A percentile compares a stretch with the other conserved stretches of the same genome.
Conservation (phyloP, 306 rosid species). For the Canavalia gladiata region DNA sequence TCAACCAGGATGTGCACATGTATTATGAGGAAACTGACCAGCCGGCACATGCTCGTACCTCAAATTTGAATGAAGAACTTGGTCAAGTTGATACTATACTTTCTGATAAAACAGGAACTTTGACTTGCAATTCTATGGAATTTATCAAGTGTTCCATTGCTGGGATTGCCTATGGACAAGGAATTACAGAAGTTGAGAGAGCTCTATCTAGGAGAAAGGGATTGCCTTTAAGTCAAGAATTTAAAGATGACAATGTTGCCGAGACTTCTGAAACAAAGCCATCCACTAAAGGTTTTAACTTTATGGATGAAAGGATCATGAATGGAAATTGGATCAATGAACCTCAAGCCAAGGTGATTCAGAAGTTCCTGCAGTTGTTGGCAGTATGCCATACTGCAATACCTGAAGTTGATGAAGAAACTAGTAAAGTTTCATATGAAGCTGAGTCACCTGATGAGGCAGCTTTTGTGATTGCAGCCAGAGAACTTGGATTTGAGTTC, state of each 20-base stretch:
- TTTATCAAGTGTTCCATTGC: slow-evolving; percentile 95
- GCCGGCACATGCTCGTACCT: slow-evolving; percentile 92
- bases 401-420: slow-evolving; percentile 86
- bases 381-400: slow-evolving; percentile 93
- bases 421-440: slow-evolving; percentile 74
- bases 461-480: slow-evolving; percentile 92
- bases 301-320: slow-evolving; percentile 81
- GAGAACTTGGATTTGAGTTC: slow-evolving; percentile 91
- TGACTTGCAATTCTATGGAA: slow-evolving; percentile 97
- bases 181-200: slow-evolving; percentile 94
- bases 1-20: slow-evolving; percentile 83
- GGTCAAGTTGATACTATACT: slow-evolving; percentile 96
- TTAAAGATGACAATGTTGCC: slow-evolving; percentile 50
- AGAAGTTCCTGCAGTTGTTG: slow-evolving; percentile 68
- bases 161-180: slow-evolving; percentile 79
- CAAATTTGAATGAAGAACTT: slow-evolving; percentile 95
- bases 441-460: slow-evolving; percentile 99
- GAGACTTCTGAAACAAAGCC: slow-evolving; percentile 54
- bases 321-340: slow-evolving; percentile 78
- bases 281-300: slow-evolving; percentile 77
- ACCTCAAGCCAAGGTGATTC: slow-evolving; percentile 67
- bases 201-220: slow-evolving; percentile 72
- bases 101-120: slow-evolving; percentile 94
- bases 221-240: slow-evolving; percentile 44
- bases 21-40: slow-evolving; percentile 84